Conservation (phyloP, 75 land plant genomes). For the Selaginella moellendorffii region DNA sequence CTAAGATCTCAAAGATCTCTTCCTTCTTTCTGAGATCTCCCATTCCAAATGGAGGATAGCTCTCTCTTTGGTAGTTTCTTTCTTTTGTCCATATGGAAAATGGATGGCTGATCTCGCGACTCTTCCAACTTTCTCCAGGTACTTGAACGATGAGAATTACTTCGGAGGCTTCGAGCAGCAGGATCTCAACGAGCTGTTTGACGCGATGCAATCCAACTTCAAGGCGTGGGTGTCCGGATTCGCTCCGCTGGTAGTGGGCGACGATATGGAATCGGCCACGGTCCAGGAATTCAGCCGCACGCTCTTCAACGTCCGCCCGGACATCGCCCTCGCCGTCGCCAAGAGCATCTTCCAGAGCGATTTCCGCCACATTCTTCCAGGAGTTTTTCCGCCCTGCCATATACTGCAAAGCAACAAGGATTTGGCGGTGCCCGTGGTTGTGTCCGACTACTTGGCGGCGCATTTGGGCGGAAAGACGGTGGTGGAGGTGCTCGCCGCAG, state of each 20-base stretch:
- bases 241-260: constrained; percentile 74
- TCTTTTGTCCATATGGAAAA: no score
- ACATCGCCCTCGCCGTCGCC: constrained; percentile 63
- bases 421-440: constrained; percentile 69
- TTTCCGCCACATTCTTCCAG: constrained; percentile 32
- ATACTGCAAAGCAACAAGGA: constrained; percentile 79
- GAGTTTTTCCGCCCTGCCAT: constrained; percentile 65
- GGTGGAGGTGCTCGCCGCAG: constrained; percentile 64
- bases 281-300: constrained; percentile 92
- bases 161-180: constrained; percentile 67
- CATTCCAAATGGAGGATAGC: no score
- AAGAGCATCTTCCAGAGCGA: constrained; percentile 69
- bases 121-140: no score
- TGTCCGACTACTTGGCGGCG: constrained; percentile 58
- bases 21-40: constrained; percentile 1
- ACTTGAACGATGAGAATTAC: constrained; percentile 47
- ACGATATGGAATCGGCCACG: constrained; percentile 67
- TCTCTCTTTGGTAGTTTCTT: no score
- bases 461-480: constrained; percentile 53
- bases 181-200: constrained; percentile 66
- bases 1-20: not conserved
- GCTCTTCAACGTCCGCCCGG: constrained; percentile 74
- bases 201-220: constrained; percentile 72
- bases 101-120: no score
- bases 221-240: constrained; percentile 89